These are phyloP conservation scores for Wickerhamomyces sp. DNA, from an alignment of 1,139 yeast genomes.

Conservation along the genomic window DNA sequence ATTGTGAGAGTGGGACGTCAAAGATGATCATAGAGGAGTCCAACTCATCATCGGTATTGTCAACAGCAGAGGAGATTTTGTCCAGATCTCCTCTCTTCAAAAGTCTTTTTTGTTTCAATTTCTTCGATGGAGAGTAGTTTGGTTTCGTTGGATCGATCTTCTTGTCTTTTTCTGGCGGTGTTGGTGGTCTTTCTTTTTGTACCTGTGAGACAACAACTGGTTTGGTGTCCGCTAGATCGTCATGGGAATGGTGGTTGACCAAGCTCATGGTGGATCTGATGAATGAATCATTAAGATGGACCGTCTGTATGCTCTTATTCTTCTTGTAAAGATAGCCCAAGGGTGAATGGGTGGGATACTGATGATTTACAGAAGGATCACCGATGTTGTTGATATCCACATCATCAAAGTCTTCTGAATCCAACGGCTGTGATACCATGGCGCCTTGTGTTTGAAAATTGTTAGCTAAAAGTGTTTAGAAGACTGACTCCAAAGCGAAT, in stretches of 20 bases:
- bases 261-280: slow-evolving; percentile 13
- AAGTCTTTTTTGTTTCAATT: slow-evolving; percentile 6
- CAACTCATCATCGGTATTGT: slow-evolving; percentile 49
- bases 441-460: too few species aligned
- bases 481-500: too few species aligned
- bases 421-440: too few species aligned
- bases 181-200: not conserved
- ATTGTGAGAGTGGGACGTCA: slow-evolving; percentile 62
- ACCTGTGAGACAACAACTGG: not conserved
- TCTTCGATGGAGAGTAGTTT: slow-evolving; percentile 19
- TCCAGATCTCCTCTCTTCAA: slow-evolving; percentile 10
- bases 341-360: slow-evolving; percentile 6
- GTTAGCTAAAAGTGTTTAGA: too few species aligned
- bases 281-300: slow-evolving; percentile 9
- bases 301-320: slow-evolving; percentile 3
- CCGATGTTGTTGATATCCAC: slow-evolving; percentile 13
- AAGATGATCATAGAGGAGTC: slow-evolving; percentile 43
- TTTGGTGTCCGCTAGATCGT: not conserved
- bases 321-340: slow-evolving; percentile 9
- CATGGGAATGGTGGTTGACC: slow-evolving; percentile 10
- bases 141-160: slow-evolving; percentile 4
- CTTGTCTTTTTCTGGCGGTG: slow-evolving; percentile 1
- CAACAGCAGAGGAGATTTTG: slow-evolving; percentile 17
- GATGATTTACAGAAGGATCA: not conserved
- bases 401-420: slow-evolving; percentile 14